Conservation (phyloP, 305 asterid species). For the Fraxinus xanthoxyloides region DNA sequence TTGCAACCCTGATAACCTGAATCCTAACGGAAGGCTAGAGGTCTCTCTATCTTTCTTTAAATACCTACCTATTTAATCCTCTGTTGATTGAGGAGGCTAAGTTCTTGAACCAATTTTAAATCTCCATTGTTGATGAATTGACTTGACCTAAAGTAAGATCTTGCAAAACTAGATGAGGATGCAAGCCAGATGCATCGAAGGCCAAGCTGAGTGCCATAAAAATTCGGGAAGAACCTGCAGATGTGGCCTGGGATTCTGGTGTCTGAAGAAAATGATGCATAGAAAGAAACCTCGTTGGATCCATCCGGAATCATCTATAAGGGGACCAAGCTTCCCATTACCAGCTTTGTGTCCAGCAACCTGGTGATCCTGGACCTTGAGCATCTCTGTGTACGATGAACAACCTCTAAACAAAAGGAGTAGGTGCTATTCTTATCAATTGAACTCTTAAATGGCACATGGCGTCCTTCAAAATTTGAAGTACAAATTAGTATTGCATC, state of each 20-base stretch:
- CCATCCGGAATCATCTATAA: conserved; percentile 35
- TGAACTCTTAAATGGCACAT: not conserved
- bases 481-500: not conserved
- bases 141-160: conserved; percentile 33
- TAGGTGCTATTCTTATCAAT: not conserved
- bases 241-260: conserved; percentile 35
- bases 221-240: conserved; percentile 38
- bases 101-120: conserved; percentile 56
- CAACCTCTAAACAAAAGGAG: not conserved
- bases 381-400: conserved; percentile 11
- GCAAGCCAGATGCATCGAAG: conserved; percentile 55
- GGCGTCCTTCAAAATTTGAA: not conserved
- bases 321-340: conserved; percentile 28
- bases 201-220: conserved; percentile 48
- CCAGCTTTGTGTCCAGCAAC: conserved; percentile 37
- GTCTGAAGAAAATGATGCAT: conserved; percentile 36
- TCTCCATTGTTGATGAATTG: conserved; percentile 50
- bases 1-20: conserved; percentile 50
- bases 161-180: conserved; percentile 40
- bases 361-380: conserved; percentile 31
- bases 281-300: conserved; percentile 42
- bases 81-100: conserved; percentile 42
- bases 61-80: conserved; percentile 38
- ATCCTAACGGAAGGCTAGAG: conserved; percentile 44
- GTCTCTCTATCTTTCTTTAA: conserved; percentile 42